Percentiles rank a stretch among this genome's conserved stretches.
phyloP scores from a whole-genome alignment of 1,284 basidiomycete genomes.

The Sphagnurus paluster region DNA sequence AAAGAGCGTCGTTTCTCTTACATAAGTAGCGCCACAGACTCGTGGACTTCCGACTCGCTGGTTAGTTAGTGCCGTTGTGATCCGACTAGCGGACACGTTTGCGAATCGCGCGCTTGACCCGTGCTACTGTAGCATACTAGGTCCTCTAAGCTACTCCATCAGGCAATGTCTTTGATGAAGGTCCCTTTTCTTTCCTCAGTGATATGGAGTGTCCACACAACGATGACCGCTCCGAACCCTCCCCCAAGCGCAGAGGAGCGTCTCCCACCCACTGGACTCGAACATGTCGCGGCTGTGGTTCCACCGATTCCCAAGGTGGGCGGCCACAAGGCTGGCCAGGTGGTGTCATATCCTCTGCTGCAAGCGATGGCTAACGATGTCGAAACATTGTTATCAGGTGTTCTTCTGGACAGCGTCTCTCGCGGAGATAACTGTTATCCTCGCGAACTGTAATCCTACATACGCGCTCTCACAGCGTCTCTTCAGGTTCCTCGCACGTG shows the following conservation, averaged over 20 bases:
- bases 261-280: background rate
- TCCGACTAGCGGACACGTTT: no score
- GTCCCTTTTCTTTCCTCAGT: background rate
- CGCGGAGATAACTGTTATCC: background rate
- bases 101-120: no score
- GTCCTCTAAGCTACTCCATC: background rate
- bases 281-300: background rate
- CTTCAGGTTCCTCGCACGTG: background rate
- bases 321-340: background rate
- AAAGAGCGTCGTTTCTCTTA: no score
- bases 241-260: conserved; percentile 1
- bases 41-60: no score
- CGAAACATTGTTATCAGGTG: background rate
- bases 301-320: background rate
- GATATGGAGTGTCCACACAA: conserved; percentile 1
- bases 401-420: conserved; percentile 2
- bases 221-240: conserved; percentile 1
- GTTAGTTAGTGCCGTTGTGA: no score
- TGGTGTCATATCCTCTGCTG: background rate
- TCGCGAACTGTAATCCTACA: background rate
- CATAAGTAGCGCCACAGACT: no score
- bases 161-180: conserved; percentile 2
- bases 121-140: no score
- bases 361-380: background rate
- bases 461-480: background rate